Percentiles rank a stretch among this genome's conserved stretches.
Conservation (phyloP, 306 rosid genomes). For the Cicer pinnatifidum region DNA sequence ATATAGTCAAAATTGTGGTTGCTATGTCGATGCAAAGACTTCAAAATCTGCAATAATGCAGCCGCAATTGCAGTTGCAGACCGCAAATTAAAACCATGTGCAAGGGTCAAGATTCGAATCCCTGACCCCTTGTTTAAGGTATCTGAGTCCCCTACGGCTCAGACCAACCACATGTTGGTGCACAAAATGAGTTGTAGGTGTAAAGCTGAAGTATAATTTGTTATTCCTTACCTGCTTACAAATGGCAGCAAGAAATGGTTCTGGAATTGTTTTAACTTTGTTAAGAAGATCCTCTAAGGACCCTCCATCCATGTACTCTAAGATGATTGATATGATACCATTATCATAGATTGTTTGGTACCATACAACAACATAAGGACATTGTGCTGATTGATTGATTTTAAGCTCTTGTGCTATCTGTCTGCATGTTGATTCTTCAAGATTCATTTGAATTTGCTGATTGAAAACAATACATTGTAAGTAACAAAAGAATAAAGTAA, state of each 20-base stretch:
- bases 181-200: not conserved
- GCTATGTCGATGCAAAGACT: too few relatives aligned
- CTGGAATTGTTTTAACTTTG: slow-evolving; percentile 79
- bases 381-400: slow-evolving; percentile 85
- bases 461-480: slow-evolving; percentile 36
- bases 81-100: too few relatives aligned
- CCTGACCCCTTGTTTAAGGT: too few relatives aligned
- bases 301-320: slow-evolving; percentile 99
- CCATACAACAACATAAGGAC: slow-evolving; percentile 82
- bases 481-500: slow-evolving; percentile 21
- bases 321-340: slow-evolving; percentile 82
- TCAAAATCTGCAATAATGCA: too few relatives aligned
- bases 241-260: slow-evolving; percentile 76
- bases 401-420: slow-evolving; percentile 81
- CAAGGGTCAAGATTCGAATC: too few relatives aligned
- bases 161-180: too few relatives aligned
- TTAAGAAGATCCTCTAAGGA: slow-evolving; percentile 81
- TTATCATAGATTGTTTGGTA: slow-evolving; percentile 80
- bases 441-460: slow-evolving; percentile 86
- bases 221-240: slow-evolving; percentile 73
- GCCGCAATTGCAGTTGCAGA: too few relatives aligned
- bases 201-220: slow-evolving; percentile 10
- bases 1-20: too few relatives aligned
- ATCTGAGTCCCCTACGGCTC: too few relatives aligned
- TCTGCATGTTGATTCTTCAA: slow-evolving; percentile 68